Percentiles rank a stretch among this genome's conserved stretches.
phyloP scores from a whole-genome alignment of 768 basidiomycete genomes.

The Russula sp. region DNA sequence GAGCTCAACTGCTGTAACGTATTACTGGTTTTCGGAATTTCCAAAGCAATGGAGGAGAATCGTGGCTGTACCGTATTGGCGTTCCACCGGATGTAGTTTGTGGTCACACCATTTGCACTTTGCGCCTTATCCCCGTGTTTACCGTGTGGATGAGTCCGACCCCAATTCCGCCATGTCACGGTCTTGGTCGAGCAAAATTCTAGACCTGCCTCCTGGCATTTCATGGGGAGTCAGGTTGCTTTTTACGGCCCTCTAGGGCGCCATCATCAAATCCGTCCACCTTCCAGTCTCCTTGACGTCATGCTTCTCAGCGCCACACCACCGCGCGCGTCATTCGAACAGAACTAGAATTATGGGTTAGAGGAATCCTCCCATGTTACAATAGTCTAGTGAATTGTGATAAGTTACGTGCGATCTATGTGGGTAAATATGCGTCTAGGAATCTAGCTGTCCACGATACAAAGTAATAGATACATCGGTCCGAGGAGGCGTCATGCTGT shows the following conservation, averaged over 20 bases:
- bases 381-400: slow-evolving; percentile 8
- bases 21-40: neutral
- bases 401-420: slow-evolving; percentile 18
- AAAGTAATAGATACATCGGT: slow-evolving; percentile 9
- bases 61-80: slow-evolving; percentile 12
- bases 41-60: neutral
- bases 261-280: neutral
- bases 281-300: slow-evolving; percentile 8
- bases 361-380: neutral
- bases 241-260: neutral
- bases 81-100: neutral
- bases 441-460: slow-evolving; percentile 4
- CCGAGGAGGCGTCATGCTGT: neutral
- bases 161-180: slow-evolving; percentile 14
- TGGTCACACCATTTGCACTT: neutral
- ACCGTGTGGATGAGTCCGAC: slow-evolving; percentile 2
- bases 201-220: slow-evolving; percentile 7
- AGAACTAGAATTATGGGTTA: slow-evolving; percentile 4
- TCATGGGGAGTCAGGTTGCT: slow-evolving; percentile 5
- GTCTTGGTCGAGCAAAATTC: slow-evolving; percentile 2
- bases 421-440: slow-evolving; percentile 1
- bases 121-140: neutral
- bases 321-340: slow-evolving; percentile 4
- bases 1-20: slow-evolving; percentile 14
- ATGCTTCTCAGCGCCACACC: slow-evolving; percentile 10